These are phyloP conservation scores for Zasmidium citrigriseum DNA, from an alignment of 2,329 filamentous ascomycete genomes.

Conservation along the genomic window DNA sequence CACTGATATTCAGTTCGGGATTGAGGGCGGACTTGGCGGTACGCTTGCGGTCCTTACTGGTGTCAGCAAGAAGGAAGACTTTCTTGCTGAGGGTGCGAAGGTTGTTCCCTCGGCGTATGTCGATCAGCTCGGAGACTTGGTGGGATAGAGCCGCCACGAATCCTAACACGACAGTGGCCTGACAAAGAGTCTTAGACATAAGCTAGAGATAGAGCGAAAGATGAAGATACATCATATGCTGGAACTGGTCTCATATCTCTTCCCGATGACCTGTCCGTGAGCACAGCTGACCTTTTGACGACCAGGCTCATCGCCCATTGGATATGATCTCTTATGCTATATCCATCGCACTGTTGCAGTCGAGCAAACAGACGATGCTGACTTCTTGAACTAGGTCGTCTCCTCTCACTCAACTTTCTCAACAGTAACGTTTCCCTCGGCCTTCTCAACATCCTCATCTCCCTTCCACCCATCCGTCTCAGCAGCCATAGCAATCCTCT, in stretches of 20 bases:
- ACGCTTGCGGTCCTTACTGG: constrained; percentile 90
- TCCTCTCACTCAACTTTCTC: constrained; percentile 13
- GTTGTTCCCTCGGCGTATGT: constrained; percentile 81
- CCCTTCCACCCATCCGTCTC: constrained; percentile 8
- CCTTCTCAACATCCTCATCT: constrained; percentile 8
- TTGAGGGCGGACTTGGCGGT: constrained; percentile 86
- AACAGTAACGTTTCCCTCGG: constrained; percentile 20
- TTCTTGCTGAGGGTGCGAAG: constrained; percentile 67
- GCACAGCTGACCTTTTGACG: no score
- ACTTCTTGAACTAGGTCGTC: neutral
- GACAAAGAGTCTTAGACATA: no score
- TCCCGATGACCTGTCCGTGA: no score
- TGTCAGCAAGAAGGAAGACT: constrained; percentile 81
- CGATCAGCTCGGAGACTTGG: constrained; percentile 78
- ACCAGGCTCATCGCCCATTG: no score
- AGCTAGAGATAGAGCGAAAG: no score
- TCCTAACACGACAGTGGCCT: no score
- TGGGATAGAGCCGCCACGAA: constrained; percentile 36
- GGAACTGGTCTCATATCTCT: no score
- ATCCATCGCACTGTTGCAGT: no score
- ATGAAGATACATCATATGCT: no score
- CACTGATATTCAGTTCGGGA: constrained; percentile 94
- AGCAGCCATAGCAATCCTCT: constrained; percentile 14
- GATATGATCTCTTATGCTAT: no score
- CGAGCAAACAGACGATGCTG: no score